Percentiles rank a stretch among this genome's conserved stretches.
These are phyloP conservation scores for Gnomoniopsis smithogilvyi DNA, from an alignment of 2,329 filamentous ascomycete species.

Conservation along the genomic window DNA sequence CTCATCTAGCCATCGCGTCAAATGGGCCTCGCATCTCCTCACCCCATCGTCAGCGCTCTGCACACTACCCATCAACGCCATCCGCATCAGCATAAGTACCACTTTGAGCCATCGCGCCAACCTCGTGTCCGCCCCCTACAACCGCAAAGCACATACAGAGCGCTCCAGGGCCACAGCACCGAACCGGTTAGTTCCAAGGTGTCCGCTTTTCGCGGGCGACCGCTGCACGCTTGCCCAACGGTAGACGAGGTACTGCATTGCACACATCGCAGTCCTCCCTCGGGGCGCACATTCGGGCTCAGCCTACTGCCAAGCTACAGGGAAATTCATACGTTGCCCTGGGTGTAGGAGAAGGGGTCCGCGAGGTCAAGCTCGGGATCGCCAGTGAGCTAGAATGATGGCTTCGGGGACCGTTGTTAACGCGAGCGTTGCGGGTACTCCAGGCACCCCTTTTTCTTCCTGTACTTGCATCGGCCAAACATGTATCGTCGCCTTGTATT, in stretches of 20 bases:
- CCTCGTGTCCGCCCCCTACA: neutral
- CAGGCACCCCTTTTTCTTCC: neutral
- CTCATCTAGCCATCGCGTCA: too few species aligned
- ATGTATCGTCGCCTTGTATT: neutral
- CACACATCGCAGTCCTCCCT: constrained; percentile 6
- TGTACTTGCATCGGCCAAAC: neutral
- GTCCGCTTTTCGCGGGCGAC: constrained; percentile 10
- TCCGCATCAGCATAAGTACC: neutral
- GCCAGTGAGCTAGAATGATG: constrained; percentile 3
- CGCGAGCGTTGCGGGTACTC: constrained; percentile 4
- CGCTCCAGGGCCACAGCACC: neutral
- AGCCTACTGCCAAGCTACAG: constrained; percentile 10
- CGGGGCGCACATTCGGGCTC: neutral
- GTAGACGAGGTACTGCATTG: constrained; percentile 3
- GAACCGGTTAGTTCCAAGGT: constrained; percentile 9
- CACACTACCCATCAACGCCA: neutral
- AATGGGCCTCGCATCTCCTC: neutral
- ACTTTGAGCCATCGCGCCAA: neutral
- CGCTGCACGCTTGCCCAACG: constrained; percentile 10
- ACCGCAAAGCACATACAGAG: constrained; percentile 18
- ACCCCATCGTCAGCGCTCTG: neutral
- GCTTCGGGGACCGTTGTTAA: constrained; percentile 7
- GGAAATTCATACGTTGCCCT: neutral
- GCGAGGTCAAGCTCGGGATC: constrained; percentile 9
- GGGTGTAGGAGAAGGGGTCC: constrained; percentile 9